A percentile compares a stretch with the other conserved stretches of the same genome.
These are phyloP conservation scores for Juglanconis sp. DNA, from an alignment of 2,329 filamentous ascomycete species.

Conservation along the genomic window DNA sequence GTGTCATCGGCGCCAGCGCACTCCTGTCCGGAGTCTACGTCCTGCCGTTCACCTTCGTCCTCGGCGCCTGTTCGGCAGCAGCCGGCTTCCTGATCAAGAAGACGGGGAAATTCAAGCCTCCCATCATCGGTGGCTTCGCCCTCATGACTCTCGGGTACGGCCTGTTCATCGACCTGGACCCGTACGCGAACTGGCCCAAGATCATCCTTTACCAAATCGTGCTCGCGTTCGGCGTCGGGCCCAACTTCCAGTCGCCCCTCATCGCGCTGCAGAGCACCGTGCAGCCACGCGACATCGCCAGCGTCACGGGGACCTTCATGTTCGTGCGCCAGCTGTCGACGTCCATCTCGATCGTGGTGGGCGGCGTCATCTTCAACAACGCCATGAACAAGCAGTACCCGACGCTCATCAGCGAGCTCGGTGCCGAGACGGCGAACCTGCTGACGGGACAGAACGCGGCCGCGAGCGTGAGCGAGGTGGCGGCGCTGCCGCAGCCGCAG, in stretches of 20 bases:
- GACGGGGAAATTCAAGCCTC: constrained; percentile 56
- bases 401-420: constrained; percentile 25
- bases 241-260: constrained; percentile 61
- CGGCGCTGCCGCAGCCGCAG: constrained; percentile 45
- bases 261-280: constrained; percentile 64
- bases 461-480: constrained; percentile 57
- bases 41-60: constrained; percentile 56
- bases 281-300: constrained; percentile 56
- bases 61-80: constrained; percentile 40
- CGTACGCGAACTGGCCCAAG: constrained; percentile 44
- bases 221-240: constrained; percentile 57
- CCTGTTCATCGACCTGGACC: constrained; percentile 52
- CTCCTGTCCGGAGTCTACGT: constrained; percentile 60
- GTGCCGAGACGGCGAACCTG: constrained; percentile 41
- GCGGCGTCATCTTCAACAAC: constrained; percentile 42
- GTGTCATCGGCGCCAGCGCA: constrained; percentile 58
- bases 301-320: constrained; percentile 59
- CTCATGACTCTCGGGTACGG: constrained; percentile 59
- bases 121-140: constrained; percentile 51
- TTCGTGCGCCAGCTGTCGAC: constrained; percentile 59
- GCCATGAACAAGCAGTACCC: constrained; percentile 35
- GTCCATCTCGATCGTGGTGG: constrained; percentile 56
- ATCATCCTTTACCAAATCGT: constrained; percentile 56
- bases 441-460: constrained; percentile 60
- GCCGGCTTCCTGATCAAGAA: constrained; percentile 44